These are phyloP conservation scores for Pleomassaria siparia DNA, from an alignment of 2,329 filamentous ascomycete species.

Conservation along the genomic window DNA sequence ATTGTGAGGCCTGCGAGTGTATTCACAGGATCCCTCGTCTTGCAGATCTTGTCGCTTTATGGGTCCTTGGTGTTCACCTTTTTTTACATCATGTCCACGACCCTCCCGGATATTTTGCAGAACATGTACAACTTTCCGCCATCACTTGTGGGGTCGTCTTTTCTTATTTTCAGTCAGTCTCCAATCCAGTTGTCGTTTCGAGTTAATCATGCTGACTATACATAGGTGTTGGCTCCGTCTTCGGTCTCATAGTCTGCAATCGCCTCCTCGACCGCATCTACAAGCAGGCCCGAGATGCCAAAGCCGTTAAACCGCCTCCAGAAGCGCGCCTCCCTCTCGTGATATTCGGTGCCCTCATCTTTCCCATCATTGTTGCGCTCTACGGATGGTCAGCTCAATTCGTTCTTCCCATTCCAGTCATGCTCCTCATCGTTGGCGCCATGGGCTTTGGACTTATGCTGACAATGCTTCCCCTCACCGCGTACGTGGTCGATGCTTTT, in stretches of 20 bases:
- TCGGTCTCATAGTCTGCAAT: slow-evolving; percentile 56
- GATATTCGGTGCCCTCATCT: slow-evolving; percentile 49
- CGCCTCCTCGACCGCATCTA: slow-evolving; percentile 57
- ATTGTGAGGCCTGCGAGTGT: slow-evolving; percentile 47
- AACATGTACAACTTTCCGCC: slow-evolving; percentile 50
- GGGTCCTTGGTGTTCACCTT: slow-evolving; percentile 47
- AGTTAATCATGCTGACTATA: slow-evolving; percentile 7
- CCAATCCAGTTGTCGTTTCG: neutral
- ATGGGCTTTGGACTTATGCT: slow-evolving; percentile 50
- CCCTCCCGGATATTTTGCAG: slow-evolving; percentile 47
- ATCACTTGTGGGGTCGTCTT: slow-evolving; percentile 55
- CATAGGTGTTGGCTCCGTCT: slow-evolving; percentile 50
- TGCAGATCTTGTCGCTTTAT: slow-evolving; percentile 55
- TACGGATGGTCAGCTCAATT: slow-evolving; percentile 58
- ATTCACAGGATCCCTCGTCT: slow-evolving; percentile 53
- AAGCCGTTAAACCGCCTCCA: slow-evolving; percentile 45
- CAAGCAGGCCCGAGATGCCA: slow-evolving; percentile 45
- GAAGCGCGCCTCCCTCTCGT: slow-evolving; percentile 59
- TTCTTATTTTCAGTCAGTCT: slow-evolving; percentile 56
- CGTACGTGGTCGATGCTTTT: slow-evolving; percentile 61
- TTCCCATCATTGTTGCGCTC: slow-evolving; percentile 49
- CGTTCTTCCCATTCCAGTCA: slow-evolving; percentile 44
- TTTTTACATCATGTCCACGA: slow-evolving; percentile 52
- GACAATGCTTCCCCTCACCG: slow-evolving; percentile 53
- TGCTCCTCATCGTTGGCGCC: slow-evolving; percentile 50